Evolutionary conservation across 495 filamentous ascomycete species (phyloP).

Genomic region (Chaetomium cochliodes): DNA sequence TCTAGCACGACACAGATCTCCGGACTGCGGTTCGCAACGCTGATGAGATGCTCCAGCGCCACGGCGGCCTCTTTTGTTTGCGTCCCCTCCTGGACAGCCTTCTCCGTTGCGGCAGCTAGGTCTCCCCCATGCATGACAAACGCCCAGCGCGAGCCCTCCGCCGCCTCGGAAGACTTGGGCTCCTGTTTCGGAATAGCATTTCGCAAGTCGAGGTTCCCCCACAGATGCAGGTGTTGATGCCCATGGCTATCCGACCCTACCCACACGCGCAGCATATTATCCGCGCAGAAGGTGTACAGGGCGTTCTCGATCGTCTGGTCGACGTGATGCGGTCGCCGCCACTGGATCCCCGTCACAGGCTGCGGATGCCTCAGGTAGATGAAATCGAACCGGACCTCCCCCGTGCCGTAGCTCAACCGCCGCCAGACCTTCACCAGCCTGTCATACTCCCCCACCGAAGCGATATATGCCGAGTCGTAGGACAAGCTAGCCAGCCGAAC

Average conservation of each 20-base stretch:
- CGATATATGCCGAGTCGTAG: conserved; percentile 79
- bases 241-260: conserved; percentile 71
- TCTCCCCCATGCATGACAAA: conserved; percentile 85
- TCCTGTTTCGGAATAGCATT: conserved; percentile 66
- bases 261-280: conserved; percentile 82
- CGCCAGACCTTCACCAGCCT: conserved; percentile 91
- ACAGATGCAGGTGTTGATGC: conserved; percentile 68
- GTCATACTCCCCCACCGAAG: conserved; percentile 77
- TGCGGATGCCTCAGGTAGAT: conserved; percentile 83
- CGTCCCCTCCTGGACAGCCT: conserved; percentile 61
- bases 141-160: conserved; percentile 58
- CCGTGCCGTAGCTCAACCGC: conserved; percentile 76
- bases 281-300: conserved; percentile 89
- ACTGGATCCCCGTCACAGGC: conserved; percentile 77
- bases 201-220: conserved; percentile 78
- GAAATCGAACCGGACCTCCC: conserved; percentile 85
- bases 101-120: conserved; percentile 72
- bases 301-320: conserved; percentile 84
- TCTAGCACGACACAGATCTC: conserved; percentile 88
- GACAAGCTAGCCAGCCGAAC: conserved; percentile 78
- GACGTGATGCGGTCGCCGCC: conserved; percentile 71
- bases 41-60: conserved; percentile 78
- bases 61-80: conserved; percentile 60
- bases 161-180: conserved; percentile 35
- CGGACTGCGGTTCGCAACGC: conserved; percentile 79